A percentile compares a stretch with the other conserved stretches of the same genome.
Conservation (phyloP, 2,329 filamentous ascomycete genomes). For the Botryotinia calthae region DNA sequence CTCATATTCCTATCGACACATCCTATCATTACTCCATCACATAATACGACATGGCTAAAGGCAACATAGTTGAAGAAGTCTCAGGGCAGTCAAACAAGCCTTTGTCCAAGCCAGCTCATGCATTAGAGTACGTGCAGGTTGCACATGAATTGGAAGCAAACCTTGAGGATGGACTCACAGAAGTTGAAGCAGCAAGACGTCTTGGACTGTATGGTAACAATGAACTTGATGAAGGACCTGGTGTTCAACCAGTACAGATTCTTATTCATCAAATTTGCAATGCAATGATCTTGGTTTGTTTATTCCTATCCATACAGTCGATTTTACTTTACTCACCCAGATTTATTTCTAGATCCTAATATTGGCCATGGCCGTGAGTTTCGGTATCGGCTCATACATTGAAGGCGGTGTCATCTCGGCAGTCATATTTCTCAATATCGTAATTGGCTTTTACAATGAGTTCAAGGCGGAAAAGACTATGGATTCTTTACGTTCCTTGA, state of each 20-base stretch:
- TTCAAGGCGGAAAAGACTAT: conserved; percentile 54
- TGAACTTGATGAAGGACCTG: conserved; percentile 58
- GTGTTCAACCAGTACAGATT: conserved; percentile 62
- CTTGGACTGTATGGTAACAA: conserved; percentile 59
- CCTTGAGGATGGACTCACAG: conserved; percentile 55
- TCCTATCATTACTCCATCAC: conserved; percentile 9
- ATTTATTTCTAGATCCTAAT: conserved; percentile 47
- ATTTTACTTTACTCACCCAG: conserved; percentile 36
- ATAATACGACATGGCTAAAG: conserved; percentile 12
- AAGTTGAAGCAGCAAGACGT: conserved; percentile 52
- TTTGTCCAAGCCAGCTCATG: conserved; percentile 61
- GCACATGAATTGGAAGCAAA: conserved; percentile 55
- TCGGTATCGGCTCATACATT: conserved; percentile 58
- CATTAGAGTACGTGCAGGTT: conserved; percentile 53
- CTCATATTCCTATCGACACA: conserved; percentile 9
- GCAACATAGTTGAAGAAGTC: conserved; percentile 34
- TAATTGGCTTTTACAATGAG: conserved; percentile 56
- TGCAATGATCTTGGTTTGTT: conserved; percentile 59
- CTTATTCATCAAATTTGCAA: conserved; percentile 65
- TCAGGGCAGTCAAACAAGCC: conserved; percentile 50
- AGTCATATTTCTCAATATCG: conserved; percentile 57
- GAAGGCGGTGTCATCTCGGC: conserved; percentile 58
- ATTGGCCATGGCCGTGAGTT: conserved; percentile 56
- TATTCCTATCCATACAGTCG: not conserved
- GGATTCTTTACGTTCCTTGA: conserved; percentile 49